These are phyloP conservation scores for Euphorbia celastroides DNA, from an alignment of 441 rosid species.

Conservation along the genomic window DNA sequence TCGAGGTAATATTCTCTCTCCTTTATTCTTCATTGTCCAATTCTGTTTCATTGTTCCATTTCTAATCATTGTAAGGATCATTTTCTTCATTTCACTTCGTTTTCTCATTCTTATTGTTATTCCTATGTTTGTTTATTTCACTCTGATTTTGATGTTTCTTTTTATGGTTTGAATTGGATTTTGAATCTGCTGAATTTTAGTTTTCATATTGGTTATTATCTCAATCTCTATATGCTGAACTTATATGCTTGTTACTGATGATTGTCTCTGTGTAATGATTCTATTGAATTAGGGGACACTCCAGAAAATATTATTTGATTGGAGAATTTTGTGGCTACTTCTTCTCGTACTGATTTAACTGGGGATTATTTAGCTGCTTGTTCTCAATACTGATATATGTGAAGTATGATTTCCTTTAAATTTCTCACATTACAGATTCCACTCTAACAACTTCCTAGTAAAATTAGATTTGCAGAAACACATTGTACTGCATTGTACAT, in stretches of 20 bases:
- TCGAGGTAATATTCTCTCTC: neutral
- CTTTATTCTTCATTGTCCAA: neutral
- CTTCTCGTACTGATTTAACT: too few relatives aligned
- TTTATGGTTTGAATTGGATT: neutral
- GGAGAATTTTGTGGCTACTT: too few relatives aligned
- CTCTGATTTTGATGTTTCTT: neutral
- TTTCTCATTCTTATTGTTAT: too few relatives aligned
- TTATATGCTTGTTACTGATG: neutral
- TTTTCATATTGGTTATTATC: neutral
- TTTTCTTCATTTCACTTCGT: too few relatives aligned
- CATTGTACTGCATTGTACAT: constrained; percentile 20
- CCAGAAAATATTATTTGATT: neutral
- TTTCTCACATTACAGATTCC: neutral
- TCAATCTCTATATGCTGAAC: neutral
- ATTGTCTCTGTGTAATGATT: neutral
- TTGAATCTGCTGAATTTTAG: neutral
- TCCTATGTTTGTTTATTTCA: too few relatives aligned
- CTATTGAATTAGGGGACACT: neutral
- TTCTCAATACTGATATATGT: neutral
- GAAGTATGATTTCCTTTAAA: neutral
- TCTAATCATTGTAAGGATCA: too few relatives aligned
- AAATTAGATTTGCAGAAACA: constrained; percentile 26
- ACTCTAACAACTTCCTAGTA: neutral
- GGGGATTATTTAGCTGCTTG: neutral
- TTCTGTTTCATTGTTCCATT: too few relatives aligned